phyloP scores from a whole-genome alignment of 2,329 filamentous ascomycete species.

The Rutstroemia sydowiana region DNA sequence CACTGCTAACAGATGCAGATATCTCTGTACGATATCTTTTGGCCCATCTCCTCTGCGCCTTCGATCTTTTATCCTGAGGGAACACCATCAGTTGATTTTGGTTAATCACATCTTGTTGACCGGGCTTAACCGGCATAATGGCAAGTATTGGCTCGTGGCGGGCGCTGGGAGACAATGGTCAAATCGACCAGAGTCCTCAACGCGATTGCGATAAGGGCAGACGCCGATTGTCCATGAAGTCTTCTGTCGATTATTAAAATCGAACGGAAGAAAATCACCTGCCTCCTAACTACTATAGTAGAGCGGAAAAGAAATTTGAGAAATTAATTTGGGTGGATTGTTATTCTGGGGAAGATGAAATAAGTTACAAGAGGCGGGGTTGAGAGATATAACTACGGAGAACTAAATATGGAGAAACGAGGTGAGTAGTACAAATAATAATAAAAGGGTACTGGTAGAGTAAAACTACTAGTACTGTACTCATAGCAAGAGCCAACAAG shows the following conservation, averaged over 20 bases:
- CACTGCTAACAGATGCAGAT: constrained; percentile 67
- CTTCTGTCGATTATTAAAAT: constrained; percentile 20
- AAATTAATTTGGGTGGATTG: too few species aligned
- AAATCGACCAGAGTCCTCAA: constrained; percentile 50
- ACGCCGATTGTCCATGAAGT: constrained; percentile 48
- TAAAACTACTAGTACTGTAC: background rate
- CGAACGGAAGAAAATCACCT: constrained; percentile 18
- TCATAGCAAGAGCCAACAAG: constrained; percentile 3
- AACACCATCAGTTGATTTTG: constrained; percentile 11
- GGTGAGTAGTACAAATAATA: background rate
- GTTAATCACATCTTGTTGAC: constrained; percentile 21
- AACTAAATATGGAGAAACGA: too few species aligned
- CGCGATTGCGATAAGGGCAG: constrained; percentile 50
- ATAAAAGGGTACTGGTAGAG: background rate
- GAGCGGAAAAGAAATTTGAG: too few species aligned
- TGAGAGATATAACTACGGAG: constrained; percentile 11
- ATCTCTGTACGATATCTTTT: constrained; percentile 77
- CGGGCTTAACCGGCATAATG: constrained; percentile 34
- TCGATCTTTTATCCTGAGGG: constrained; percentile 11
- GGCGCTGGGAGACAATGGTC: constrained; percentile 38
- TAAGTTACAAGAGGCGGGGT: constrained; percentile 16
- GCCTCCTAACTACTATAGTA: too few species aligned
- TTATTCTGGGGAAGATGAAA: constrained; percentile 4
- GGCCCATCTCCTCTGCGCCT: constrained; percentile 44
- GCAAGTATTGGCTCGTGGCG: constrained; percentile 33